These are phyloP conservation scores for Boletus rubescentipes DNA, from an alignment of 768 basidiomycete genomes.

Conservation along the genomic window DNA sequence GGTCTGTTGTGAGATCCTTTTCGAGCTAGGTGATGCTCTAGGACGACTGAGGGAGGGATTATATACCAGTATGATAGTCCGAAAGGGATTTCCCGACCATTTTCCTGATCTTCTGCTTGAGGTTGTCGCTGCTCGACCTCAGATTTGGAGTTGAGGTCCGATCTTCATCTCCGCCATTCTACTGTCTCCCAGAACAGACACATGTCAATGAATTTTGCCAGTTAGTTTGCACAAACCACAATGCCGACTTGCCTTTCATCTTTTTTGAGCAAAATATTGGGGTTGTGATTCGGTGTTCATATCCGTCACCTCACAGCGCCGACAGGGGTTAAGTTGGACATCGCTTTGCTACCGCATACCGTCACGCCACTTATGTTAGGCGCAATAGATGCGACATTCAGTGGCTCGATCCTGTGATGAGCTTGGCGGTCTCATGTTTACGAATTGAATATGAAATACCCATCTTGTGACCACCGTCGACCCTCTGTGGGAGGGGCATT, in stretches of 20 bases:
- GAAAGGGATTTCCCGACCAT: neutral
- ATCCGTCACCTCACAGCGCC: neutral
- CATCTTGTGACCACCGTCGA: no score
- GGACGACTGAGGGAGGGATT: neutral
- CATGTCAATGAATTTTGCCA: neutral
- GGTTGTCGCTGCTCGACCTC: neutral
- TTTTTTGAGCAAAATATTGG: neutral
- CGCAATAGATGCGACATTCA: no score
- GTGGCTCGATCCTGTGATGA: no score
- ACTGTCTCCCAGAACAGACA: no score
- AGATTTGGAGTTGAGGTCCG: neutral
- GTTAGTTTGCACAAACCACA: neutral
- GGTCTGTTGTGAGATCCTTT: neutral
- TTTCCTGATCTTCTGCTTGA: no score
- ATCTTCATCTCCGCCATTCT: neutral
- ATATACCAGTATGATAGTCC: neutral
- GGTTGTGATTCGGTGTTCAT: neutral
- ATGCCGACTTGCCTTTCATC: neutral
- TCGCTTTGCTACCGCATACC: no score
- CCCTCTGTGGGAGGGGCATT: no score
- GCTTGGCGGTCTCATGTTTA: no score
- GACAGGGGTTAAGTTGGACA: no score
- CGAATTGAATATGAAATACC: no score
- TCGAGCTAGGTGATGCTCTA: neutral
- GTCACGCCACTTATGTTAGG: no score